Conservation (phyloP, 495 filamentous ascomycete species). For the Parathielavia hyrcaniae region DNA sequence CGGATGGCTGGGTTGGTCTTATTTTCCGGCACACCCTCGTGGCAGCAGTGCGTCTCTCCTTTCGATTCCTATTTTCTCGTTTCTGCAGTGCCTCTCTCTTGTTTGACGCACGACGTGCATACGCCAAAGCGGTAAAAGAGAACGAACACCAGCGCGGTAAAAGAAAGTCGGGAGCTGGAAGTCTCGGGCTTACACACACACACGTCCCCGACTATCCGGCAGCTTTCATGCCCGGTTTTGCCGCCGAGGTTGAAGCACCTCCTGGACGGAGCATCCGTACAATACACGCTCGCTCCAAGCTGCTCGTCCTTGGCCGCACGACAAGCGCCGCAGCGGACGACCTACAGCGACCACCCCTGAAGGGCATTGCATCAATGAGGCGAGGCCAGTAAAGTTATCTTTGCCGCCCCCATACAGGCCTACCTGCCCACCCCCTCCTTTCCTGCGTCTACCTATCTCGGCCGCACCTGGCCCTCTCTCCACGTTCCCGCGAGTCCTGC, state of each 20-base stretch:
- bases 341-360: constrained; percentile 3
- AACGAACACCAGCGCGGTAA: background rate
- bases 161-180: background rate
- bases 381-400: constrained; percentile 31
- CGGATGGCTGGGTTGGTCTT: constrained; percentile 23
- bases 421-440: constrained; percentile 15
- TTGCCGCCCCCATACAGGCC: constrained; percentile 32
- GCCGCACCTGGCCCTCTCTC: constrained; percentile 33
- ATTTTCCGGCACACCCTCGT: constrained; percentile 30
- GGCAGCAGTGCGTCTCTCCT: constrained; percentile 15
- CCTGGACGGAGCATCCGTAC: background rate
- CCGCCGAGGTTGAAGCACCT: constrained; percentile 7
- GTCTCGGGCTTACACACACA: background rate
- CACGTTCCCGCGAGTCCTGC: background rate
- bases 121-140: background rate
- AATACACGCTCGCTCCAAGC: no score
- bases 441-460: constrained; percentile 31
- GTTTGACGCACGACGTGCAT: constrained; percentile 3
- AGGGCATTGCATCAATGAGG: constrained; percentile 16
- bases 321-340: constrained; percentile 37
- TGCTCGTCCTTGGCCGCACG: constrained; percentile 25
- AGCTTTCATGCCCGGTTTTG: constrained; percentile 1
- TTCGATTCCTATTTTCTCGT: constrained; percentile 8
- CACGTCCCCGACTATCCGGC: background rate
- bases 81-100: constrained; percentile 11